Evolutionary conservation across 2,329 filamentous ascomycete species (phyloP).

Genomic region (Fusarium robinianum): DNA sequence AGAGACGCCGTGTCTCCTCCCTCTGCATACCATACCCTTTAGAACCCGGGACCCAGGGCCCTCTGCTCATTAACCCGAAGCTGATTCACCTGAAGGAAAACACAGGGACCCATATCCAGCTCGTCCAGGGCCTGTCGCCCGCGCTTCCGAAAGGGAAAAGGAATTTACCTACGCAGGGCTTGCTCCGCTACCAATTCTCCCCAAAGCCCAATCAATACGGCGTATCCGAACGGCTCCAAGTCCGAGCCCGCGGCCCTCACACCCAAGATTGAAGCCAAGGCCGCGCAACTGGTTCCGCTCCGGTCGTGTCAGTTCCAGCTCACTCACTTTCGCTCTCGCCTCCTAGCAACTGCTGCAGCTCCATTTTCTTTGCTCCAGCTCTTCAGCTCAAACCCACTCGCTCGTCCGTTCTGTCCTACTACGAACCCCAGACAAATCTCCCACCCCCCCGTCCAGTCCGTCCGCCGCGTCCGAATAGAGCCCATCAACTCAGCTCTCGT

Average conservation of each 20-base stretch:
- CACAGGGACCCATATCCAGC: slow-evolving; percentile 22
- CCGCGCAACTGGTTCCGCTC: slow-evolving; percentile 34
- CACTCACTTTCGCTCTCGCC: no score
- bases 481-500: slow-evolving; percentile 41
- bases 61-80: slow-evolving; percentile 29
- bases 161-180: slow-evolving; percentile 1
- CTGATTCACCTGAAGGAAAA: slow-evolving; percentile 30
- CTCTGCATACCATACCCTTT: no score
- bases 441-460: slow-evolving; percentile 27
- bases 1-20: no score
- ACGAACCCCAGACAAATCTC: slow-evolving; percentile 32
- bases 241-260: slow-evolving; percentile 9
- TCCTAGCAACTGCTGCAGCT: no score
- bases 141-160: slow-evolving; percentile 16
- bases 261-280: slow-evolving; percentile 14
- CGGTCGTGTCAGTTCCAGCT: slow-evolving; percentile 30
- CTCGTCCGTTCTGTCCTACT: slow-evolving; percentile 27
- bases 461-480: slow-evolving; percentile 31
- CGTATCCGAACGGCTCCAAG: neutral
- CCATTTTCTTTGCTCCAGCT: slow-evolving; percentile 28
- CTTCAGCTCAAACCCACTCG: slow-evolving; percentile 31
- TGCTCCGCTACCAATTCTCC: neutral
- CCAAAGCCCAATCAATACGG: slow-evolving; percentile 9
- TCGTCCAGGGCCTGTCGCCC: slow-evolving; percentile 18
- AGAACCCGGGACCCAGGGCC: no score